Evolutionary conservation across 1,284 basidiomycete genomes (phyloP).

Genomic region (Limonomyces culmigenus): DNA sequence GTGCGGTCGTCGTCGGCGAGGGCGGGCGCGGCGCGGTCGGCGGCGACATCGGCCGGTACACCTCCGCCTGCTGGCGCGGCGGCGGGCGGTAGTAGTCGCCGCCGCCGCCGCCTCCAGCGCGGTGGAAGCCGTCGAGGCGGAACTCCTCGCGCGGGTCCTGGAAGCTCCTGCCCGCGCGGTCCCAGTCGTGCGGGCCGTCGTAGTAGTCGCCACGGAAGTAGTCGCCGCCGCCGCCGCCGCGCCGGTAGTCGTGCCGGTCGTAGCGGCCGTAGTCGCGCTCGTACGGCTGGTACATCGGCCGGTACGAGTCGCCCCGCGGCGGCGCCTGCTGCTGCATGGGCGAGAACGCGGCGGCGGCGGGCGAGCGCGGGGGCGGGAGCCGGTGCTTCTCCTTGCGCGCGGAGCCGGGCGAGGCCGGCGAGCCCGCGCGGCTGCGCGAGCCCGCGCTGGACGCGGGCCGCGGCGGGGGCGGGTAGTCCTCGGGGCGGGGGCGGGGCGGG

Average conservation of each 20-base stretch:
- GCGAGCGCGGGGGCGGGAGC: slow-evolving; percentile 11
- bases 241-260: neutral
- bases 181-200: neutral
- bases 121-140: slow-evolving; percentile 6
- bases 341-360: slow-evolving; percentile 6
- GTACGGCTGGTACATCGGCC: neutral
- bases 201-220: slow-evolving; percentile 4
- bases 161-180: neutral
- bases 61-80: neutral
- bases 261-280: neutral
- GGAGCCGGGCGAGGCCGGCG: slow-evolving; percentile 9
- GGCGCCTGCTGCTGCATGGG: slow-evolving; percentile 1
- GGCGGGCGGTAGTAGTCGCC: slow-evolving; percentile 7
- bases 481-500: slow-evolving; percentile 5
- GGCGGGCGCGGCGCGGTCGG: slow-evolving; percentile 10
- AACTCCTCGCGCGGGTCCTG: neutral
- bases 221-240: neutral
- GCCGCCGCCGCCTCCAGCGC: slow-evolving; percentile 7
- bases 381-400: slow-evolving; percentile 14
- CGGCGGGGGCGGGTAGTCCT: slow-evolving; percentile 11
- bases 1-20: slow-evolving; percentile 18
- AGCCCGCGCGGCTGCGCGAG: slow-evolving; percentile 10
- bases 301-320: slow-evolving; percentile 5
- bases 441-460: slow-evolving; percentile 5
- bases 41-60: slow-evolving; percentile 3